Percentiles rank a stretch among this genome's conserved stretches.
phyloP scores from a whole-genome alignment of 2,329 filamentous ascomycete genomes.

The Neofusicoccum kwambonambiense region DNA sequence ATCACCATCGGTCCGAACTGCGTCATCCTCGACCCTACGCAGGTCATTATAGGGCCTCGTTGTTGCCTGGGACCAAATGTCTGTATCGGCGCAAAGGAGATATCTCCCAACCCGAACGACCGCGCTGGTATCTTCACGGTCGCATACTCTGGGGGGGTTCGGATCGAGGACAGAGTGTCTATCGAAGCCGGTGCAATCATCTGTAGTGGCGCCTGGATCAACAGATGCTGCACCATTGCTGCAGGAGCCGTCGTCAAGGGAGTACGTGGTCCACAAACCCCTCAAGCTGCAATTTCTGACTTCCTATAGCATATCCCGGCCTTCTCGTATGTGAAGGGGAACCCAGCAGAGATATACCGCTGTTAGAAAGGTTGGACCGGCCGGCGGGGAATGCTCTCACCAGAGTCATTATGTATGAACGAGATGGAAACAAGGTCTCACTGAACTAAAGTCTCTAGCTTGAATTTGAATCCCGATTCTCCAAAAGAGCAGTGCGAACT shows the following conservation, averaged over 20 bases:
- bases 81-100: conserved; percentile 74
- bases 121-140: conserved; percentile 72
- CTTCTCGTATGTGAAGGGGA: neutral
- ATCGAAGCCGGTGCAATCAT: conserved; percentile 64
- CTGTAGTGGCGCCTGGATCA: conserved; percentile 53
- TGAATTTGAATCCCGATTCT: neutral
- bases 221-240: conserved; percentile 53
- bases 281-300: neutral
- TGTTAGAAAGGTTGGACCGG: neutral
- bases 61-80: conserved; percentile 75
- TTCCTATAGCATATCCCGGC: neutral
- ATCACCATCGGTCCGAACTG: conserved; percentile 81
- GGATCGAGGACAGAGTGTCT: conserved; percentile 71
- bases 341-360: neutral
- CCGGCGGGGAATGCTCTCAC: neutral
- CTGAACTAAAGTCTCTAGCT: neutral
- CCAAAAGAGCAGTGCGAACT: neutral
- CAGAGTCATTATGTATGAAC: neutral
- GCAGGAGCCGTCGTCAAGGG: conserved; percentile 55
- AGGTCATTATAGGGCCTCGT: conserved; percentile 76
- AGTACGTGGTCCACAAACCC: neutral
- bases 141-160: conserved; percentile 67
- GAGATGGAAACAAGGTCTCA: neutral
- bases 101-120: conserved; percentile 68
- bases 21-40: conserved; percentile 78